A percentile compares a stretch with the other conserved stretches of the same genome.
These are phyloP conservation scores for Boletus subcaerulescens DNA, from an alignment of 768 basidiomycete genomes.

Conservation along the genomic window DNA sequence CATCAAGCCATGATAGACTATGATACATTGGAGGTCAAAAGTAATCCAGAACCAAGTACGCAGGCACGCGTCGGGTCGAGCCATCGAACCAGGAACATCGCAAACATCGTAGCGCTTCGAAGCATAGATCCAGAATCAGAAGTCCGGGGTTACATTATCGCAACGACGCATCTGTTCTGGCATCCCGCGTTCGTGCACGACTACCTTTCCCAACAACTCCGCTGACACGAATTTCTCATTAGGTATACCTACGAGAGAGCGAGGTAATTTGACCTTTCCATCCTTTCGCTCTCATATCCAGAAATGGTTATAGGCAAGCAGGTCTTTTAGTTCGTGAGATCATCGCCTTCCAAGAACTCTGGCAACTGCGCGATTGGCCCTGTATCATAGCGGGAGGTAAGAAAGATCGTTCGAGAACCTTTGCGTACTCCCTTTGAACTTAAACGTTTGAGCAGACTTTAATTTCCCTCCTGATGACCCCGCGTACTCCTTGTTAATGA, in stretches of 20 bases:
- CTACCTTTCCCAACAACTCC: neutral
- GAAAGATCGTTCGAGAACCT: neutral
- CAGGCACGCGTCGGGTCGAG: constrained; percentile 49
- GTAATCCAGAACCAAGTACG: constrained; percentile 31
- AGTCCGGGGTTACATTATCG: constrained; percentile 63
- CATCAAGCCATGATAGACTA: constrained; percentile 56
- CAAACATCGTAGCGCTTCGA: constrained; percentile 65
- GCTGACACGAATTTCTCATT: neutral
- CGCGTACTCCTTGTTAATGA: constrained; percentile 74
- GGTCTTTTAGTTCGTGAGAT: constrained; percentile 71
- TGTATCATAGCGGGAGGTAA: constrained; percentile 82
- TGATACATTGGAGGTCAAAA: constrained; percentile 59
- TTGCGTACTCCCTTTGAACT: neutral
- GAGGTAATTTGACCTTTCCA: constrained; percentile 46
- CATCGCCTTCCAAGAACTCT: constrained; percentile 47
- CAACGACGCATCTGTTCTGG: constrained; percentile 95
- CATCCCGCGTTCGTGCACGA: constrained; percentile 66
- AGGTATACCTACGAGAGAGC: constrained; percentile 75
- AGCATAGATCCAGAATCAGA: constrained; percentile 32
- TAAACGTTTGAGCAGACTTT: constrained; percentile 57
- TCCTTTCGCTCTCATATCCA: neutral
- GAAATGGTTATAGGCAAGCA: constrained; percentile 55
- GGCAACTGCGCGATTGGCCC: constrained; percentile 58
- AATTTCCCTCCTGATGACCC: constrained; percentile 84
- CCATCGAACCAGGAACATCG: constrained; percentile 80